Base-by-base conservation (phyloP, 108 stramenopile species). In the Fistulifera pelliculosa region DNA sequence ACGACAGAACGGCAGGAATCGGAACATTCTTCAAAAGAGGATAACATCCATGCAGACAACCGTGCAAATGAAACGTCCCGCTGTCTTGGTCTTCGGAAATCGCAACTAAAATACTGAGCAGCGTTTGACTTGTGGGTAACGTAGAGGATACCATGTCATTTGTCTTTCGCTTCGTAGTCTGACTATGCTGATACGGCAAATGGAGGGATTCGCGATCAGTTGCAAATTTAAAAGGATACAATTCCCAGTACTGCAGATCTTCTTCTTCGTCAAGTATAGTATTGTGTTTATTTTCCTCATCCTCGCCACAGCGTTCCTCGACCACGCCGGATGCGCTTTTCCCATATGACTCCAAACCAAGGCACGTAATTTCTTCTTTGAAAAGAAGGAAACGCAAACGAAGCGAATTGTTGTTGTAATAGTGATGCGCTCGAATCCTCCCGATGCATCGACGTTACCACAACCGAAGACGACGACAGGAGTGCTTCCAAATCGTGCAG, bases 21-120 rank as follows among this genome's bases (percentile, higher is more conserved):
- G 15, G 19, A 8, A 31, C 22, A 27, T 19, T 61, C 28, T 40
- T 60, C 35, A 69, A 16, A 16, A 75, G 47, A 10, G 62, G 79
- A 71, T 87, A 87, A 31, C 79, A 66, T 22, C 90, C 86, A 61
- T 85, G 81, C 39, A 87, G 54, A 62, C 75, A 92, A 49, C 75
- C 60, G 38, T 71, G 61, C 41, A 82, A 43, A 8, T 45, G 16
- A 45, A 21, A 17, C 3, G 7, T n/a, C 38, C 38, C 22, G 58
- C 69, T n/a, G n/a, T n/a, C n/a, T n/a, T n/a, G n/a, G 24, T 64
- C 41, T 11, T 39, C 45, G 5, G 81, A 80, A 40, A 75, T 64
- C 10, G 81, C 76, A 51, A 68, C 81, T 12, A 92, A 50, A 1
- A 87, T 59, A 58, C 80, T 84, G 42, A 90, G 68, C 2, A 76